Base-by-base conservation (phyloP, 139 green algal species). In the Auxenochlorella pyrenoidosa region DNA sequence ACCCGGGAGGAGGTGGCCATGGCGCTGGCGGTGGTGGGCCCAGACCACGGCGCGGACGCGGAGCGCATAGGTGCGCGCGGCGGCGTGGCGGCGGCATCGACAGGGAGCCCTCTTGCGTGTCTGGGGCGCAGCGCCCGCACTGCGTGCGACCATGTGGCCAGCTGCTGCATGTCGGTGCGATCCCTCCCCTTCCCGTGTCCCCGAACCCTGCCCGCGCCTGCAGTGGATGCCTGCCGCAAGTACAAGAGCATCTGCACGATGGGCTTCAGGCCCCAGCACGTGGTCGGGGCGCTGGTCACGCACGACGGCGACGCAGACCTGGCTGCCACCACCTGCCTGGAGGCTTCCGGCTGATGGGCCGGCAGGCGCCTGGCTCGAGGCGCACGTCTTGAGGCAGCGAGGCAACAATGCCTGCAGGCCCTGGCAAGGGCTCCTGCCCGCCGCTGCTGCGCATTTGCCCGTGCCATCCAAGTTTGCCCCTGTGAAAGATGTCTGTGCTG, bases 181-280 rank as follows among this genome's bases (percentile, higher is more conserved):
- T n/a, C n/a, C n/a, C n/a, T n/a, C n/a, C n/a, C n/a, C 73, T 18
- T n/a, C 32, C 13, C 41, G 1, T 51, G 28, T 36, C 36, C 21
- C n/a, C n/a, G n/a, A n/a, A n/a, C 38, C 41, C 75, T 38, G 18
- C 47, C 19, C 32, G 13, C 5, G n/a, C 16, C 6, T 85, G 59
- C 79, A 85, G 79, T 75, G 36, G 79, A 85, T 21, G 38, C 59
- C 22, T 85, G 79, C 59, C 79, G 79, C 59, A 85, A 87, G 70
- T 82, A 44, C 83, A 80, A 86, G 86, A n/a, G 71, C 26, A 79
- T 90, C 63, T 26, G 60, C 43, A 86, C 59, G 73, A 90, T 90
- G 86, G 81, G 81, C 16, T 86, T 87, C 41, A 18, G 34, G 5
- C 3, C 65, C 10, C 75, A 84, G 18, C 54, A 44, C 15, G 82